Base-by-base conservation (phyloP, 1,284 basidiomycete species). In the Microbotryum lychnidis-dioicae region DNA sequence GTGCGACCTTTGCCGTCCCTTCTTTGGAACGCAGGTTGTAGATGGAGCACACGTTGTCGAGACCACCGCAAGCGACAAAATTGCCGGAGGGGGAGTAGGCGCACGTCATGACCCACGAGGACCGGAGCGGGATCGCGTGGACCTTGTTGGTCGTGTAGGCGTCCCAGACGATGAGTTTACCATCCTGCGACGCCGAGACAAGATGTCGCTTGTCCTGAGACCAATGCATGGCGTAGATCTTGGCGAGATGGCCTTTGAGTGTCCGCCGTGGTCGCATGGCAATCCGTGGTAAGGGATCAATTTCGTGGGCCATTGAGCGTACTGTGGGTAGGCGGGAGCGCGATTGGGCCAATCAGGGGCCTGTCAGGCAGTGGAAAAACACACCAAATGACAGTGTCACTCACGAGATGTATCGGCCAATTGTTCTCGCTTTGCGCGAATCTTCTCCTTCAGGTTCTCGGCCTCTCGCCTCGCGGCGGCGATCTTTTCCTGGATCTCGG, bases 211-310 rank as follows among this genome's bases (percentile, higher is more conserved):
- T 85, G 80, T 98, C 96, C 61, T 86, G 86, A 21, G 94, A 87
- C 96, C 96, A 99, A 76, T 97, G 94, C 87, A 98, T 94, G 54
- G 96, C 93, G 76, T 97, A 97, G 75, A 99, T 97, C 82, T 99
- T 99, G 69, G 94, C 93, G 62, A 97, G 83, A 78, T 97, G 96
- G 51, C 94, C 94, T 73, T 93, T 88, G 71, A 98, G 84, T 63
- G 91, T 91, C 68, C 94, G 86, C 64, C 93, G 85, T 53, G 91
- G 89, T 71, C 91, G 89, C 87, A 98, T 92, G 37, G 94, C 86
- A 70, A 98, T 89, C 63, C 94, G 87, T 45, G 94, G 93, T 55
- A 98, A 81, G 16, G 91, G 87, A 67, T 96, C 91, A 45, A 97
- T 87, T 75, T 97, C 94, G 60, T 87, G 87, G 47, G 94, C 91